Evolutionary conservation across 2,329 filamentous ascomycete species (phyloP), one percentile per base, ranked within the genome.

Genomic region (Lojkania enalia): DNA sequence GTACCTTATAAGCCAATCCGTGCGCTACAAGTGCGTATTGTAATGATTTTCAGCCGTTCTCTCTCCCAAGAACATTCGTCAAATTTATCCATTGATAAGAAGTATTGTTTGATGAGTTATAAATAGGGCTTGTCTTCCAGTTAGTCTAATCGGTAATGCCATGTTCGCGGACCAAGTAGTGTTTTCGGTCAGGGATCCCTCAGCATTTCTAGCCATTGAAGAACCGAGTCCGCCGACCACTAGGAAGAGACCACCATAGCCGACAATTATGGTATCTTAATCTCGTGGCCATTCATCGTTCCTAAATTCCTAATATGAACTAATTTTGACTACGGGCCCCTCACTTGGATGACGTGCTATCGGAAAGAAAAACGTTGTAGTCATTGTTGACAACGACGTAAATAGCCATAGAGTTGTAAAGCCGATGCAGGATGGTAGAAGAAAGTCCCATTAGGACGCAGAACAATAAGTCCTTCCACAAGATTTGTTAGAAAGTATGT

Each of bases 351-450:
- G 54, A 55, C 11, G 9, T 12, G 5, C 25, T 7, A 4, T 51
- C 31, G 6, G 56, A 35, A 5, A 40, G 13, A 5, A 42, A 39
- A 11, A 59, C 35, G 11, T 45, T 33, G 33, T 57, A 61, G 11
- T 52, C 23, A 14, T 56, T 55, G 21, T 38, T 43, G 3, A 42
- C 35, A 2, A 46, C 31, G 4, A 58, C 48, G 5, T 52, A 35
- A 35, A 60, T 61, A 1, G 55, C 35, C 4, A 55, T 33, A 7
- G 54, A 49, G 25, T 62, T 63, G 42, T 63, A 63, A 36, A 27
- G 7, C 7, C n/a, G 51, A 53, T 73, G 71, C 0, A 73, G 52
- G 0, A 66, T 67, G 3, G 70, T 46, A 16, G 66, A 72, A 3
- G 57, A 64, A 0, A 67, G 13, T 0, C 50, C 61, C 15, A 57